Evolutionary conservation across 108 stramenopile genomes (phyloP).

Genomic region (Halocafeteria seosinensis): DNA sequence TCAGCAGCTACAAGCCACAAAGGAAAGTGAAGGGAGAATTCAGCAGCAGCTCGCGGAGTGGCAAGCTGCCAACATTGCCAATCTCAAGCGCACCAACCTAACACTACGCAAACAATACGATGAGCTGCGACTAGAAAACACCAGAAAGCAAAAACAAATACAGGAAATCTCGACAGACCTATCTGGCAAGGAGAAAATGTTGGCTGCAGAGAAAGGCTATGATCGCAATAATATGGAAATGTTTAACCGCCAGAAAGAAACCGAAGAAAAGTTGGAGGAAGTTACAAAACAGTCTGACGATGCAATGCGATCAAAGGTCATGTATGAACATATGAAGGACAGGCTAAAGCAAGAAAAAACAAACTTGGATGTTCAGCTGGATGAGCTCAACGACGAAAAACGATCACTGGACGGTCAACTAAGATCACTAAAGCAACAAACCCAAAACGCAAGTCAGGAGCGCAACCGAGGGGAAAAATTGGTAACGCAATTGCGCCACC

Average conservation of each 20-base stretch:
- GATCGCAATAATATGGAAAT: background rate
- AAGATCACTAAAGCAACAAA: background rate
- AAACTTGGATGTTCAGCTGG: background rate
- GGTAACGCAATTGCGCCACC: background rate
- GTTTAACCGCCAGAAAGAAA: background rate
- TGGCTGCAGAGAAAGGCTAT: background rate
- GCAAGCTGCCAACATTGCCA: background rate
- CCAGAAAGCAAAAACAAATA: background rate
- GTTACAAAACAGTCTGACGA: background rate
- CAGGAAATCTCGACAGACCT: background rate
- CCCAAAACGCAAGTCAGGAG: background rate
- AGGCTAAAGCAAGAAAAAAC: background rate
- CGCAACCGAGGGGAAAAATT: background rate
- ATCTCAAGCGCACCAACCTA: background rate
- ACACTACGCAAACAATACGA: background rate
- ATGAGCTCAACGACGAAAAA: background rate
- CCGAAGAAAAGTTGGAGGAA: background rate
- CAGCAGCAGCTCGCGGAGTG: background rate
- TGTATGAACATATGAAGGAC: background rate
- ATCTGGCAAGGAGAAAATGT: background rate
- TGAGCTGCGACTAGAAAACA: constrained; percentile 1
- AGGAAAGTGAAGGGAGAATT: background rate
- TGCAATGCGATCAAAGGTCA: background rate
- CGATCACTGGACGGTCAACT: background rate
- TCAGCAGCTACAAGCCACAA: background rate